Evolutionary conservation across 495 filamentous ascomycete species (phyloP), one percentile per base, ranked within the genome.

Genomic region (Penicillium longicatenatum): DNA sequence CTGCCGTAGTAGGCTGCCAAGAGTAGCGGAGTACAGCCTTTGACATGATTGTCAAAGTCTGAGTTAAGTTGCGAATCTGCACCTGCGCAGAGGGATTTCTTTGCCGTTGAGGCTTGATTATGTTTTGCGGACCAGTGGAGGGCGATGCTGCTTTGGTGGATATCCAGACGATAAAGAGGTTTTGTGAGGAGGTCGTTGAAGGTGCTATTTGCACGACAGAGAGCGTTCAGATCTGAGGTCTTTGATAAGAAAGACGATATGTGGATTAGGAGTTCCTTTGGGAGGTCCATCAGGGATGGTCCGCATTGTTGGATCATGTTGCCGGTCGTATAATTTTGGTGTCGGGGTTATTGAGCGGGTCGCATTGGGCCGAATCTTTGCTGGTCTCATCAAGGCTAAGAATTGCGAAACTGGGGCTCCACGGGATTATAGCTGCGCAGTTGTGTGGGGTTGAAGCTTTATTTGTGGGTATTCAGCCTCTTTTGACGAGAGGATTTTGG

Each of bases 1-100:
- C 57, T 58, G 20, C 59, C 61, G 31, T 68, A 37, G 17, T 57
- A 61, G 11, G 63, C 55, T 9, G 66, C 66, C 20, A 68, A 52
- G 10, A 66, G 45, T 1, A 63, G 56, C 6, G 66, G 60, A 1
- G 66, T 61, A 26, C 60, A 59, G 17, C 60, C 66, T 49, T 59
- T 59, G 7, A 68, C 22, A 10, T 47, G 48, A 0, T 30, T 20
- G 14, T 61, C 61, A 11, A 31, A 22, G 31, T 66, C 60, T 10
- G 55, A 56, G 22, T 30, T 43, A 14, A 48, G 29, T 14, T 53
- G 51, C 21, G 54, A 20, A 44, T 68, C 60, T n/a, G 60, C 49
- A 46, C 58, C 58, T 11, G 66, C 66, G 45, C 46, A 22, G 45
- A 68, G 43, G 14, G 57, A 39, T 41, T 54, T 33, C 4, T 33